Percentiles rank a stretch among this genome's conserved stretches.
Evolutionary conservation across 371 early-diverging fungal species (phyloP).

Genomic region (Mucor irregularis): DNA sequence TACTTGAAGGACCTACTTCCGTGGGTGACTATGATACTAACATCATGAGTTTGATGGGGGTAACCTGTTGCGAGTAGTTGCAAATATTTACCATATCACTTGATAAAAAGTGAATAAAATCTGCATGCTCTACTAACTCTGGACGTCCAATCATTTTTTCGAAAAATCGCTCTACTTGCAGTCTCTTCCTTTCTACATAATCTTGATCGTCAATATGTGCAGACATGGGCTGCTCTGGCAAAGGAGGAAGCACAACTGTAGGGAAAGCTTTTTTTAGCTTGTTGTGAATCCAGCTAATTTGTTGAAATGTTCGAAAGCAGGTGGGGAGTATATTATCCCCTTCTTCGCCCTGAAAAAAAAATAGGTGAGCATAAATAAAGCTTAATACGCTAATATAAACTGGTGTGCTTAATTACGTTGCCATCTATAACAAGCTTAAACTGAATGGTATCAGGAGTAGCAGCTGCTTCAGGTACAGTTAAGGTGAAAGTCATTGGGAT

Average conservation of each 20-base stretch:
- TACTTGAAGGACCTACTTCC: slow-evolving; percentile 32
- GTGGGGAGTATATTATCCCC: slow-evolving; percentile 12
- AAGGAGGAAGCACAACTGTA: slow-evolving; percentile 51
- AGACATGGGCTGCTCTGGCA: slow-evolving; percentile 55
- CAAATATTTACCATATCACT: slow-evolving; percentile 66
- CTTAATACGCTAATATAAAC: no score
- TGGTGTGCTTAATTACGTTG: slow-evolving; percentile 25
- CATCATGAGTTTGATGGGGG: no score
- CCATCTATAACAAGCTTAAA: slow-evolving; percentile 56
- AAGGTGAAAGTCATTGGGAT: slow-evolving; percentile 12
- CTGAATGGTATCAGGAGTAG: slow-evolving; percentile 61
- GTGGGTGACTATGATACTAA: no score
- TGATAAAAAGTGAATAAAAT: slow-evolving; percentile 57
- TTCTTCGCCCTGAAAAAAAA: slow-evolving; percentile 12
- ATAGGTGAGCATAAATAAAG: not conserved
- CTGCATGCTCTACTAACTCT: slow-evolving; percentile 42
- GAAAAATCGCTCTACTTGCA: slow-evolving; percentile 57
- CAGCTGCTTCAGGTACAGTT: slow-evolving; percentile 61
- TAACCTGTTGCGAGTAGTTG: no score
- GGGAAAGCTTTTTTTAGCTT: slow-evolving; percentile 40
- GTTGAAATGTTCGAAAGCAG: slow-evolving; percentile 63
- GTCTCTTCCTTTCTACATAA: slow-evolving; percentile 59
- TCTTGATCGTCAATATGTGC: slow-evolving; percentile 60
- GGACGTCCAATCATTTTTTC: slow-evolving; percentile 43
- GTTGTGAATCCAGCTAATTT: slow-evolving; percentile 60